phyloP scores from a whole-genome alignment of 2,329 filamentous ascomycete genomes.

The Graphium sp. region DNA sequence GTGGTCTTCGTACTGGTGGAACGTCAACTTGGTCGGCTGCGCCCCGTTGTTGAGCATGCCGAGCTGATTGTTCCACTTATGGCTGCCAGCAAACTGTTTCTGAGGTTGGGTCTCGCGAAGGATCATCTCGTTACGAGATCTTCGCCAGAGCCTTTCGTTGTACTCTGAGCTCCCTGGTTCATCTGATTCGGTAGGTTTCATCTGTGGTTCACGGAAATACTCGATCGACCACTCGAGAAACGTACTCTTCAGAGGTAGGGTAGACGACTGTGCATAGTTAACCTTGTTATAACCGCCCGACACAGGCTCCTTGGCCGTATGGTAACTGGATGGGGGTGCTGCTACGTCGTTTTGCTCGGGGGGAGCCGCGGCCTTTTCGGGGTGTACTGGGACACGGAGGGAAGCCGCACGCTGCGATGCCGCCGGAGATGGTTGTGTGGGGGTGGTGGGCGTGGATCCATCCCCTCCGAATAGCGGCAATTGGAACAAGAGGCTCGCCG shows the following conservation, averaged over 20 bases:
- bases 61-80: slow-evolving; percentile 72
- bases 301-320: slow-evolving; percentile 60
- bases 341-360: slow-evolving; percentile 61
- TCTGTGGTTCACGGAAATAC: slow-evolving; percentile 96
- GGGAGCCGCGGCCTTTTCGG: slow-evolving; percentile 30
- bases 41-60: slow-evolving; percentile 78
- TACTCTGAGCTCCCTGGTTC: slow-evolving; percentile 94
- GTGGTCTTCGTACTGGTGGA: slow-evolving; percentile 96
- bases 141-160: slow-evolving; percentile 84
- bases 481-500: slow-evolving; percentile 45
- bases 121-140: slow-evolving; percentile 83
- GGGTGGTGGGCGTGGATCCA: slow-evolving; percentile 16
- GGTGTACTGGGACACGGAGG: slow-evolving; percentile 20
- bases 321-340: slow-evolving; percentile 51
- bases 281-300: slow-evolving; percentile 58
- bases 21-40: slow-evolving; percentile 83
- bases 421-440: slow-evolving; percentile 10
- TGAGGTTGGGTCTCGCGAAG: slow-evolving; percentile 85
- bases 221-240: slow-evolving; percentile 94
- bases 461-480: slow-evolving; percentile 32
- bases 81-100: slow-evolving; percentile 72
- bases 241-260: slow-evolving; percentile 61
- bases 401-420: slow-evolving; percentile 14
- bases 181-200: slow-evolving; percentile 90
- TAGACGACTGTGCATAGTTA: slow-evolving; percentile 37